phyloP scores from a whole-genome alignment of 257 asterid species.

The Verbena officinalis region DNA sequence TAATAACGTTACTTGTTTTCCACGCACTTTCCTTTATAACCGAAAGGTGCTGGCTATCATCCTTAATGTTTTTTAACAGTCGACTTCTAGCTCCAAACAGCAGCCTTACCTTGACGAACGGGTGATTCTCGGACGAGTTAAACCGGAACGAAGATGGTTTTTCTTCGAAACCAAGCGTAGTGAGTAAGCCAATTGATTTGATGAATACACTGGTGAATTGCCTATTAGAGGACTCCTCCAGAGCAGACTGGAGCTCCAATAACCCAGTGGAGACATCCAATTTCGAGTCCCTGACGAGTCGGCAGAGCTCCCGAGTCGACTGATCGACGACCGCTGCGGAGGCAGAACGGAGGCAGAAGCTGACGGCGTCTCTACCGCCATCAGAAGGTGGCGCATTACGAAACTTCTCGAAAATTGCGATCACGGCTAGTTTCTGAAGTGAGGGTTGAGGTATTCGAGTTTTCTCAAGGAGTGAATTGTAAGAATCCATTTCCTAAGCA shows the following conservation, averaged over 20 bases:
- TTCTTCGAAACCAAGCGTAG: conserved; percentile 60
- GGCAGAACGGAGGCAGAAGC: conserved; percentile 73
- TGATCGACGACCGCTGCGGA: conserved; percentile 82
- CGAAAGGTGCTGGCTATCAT: neutral
- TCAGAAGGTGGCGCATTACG: conserved; percentile 67
- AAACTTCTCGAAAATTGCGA: conserved; percentile 73
- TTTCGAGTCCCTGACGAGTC: conserved; percentile 78
- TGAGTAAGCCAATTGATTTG: conserved; percentile 75
- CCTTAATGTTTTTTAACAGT: neutral
- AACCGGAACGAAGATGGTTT: conserved; percentile 52
- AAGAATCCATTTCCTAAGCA: conserved; percentile 46
- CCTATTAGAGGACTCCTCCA: conserved; percentile 59
- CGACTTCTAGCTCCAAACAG: conserved; percentile 2
- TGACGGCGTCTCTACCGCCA: conserved; percentile 68
- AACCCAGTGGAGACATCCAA: conserved; percentile 65
- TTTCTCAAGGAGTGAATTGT: conserved; percentile 60
- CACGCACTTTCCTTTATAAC: neutral
- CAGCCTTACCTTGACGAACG: conserved; percentile 68
- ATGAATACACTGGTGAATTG: conserved; percentile 50
- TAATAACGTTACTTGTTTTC: neutral
- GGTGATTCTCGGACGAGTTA: conserved; percentile 63
- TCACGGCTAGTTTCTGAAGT: conserved; percentile 80
- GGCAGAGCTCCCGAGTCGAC: conserved; percentile 77
- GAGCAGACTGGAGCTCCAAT: conserved; percentile 87
- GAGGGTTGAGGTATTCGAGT: conserved; percentile 83